Base-by-base conservation (phyloP, 805 yeast species). In the Suhomyces kilbournensis region DNA sequence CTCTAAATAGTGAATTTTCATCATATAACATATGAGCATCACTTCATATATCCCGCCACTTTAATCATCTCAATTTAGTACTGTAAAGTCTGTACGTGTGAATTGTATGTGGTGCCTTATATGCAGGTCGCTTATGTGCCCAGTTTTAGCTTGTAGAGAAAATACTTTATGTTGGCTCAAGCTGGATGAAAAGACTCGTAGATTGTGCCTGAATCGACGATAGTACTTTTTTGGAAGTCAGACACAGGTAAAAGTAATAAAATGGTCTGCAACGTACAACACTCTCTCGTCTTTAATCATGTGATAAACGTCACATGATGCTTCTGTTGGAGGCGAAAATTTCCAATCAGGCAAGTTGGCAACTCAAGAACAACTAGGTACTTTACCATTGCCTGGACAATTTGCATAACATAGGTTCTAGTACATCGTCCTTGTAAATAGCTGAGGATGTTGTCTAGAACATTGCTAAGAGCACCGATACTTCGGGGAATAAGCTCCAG, bases 391-490 rank as follows among this genome's bases (percentile, higher is more conserved):
- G 42, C 4, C 14, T 38, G 22, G n/a, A 9, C 19, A 12, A 38
- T 17, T 19, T 19, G 23, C 23, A 32, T 17, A 38, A 19, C n/a
- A 10, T 15, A 17, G 17, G 42, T 38, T 38, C 42, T 19, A 38
- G 22, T 10, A 38, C 23, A 19, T 38, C 40, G 17, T 38, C 42
- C 15, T 17, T 6, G 4, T 17, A 19, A 38, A 19, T 17, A 38
- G 23, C 19, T 38, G 12, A 38, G 17, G 14, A 38, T 42, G 45
- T 22, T 42, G 47, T 44, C 38, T 15, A 44, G 47, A 19, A 28
- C 45, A 7, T 42, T 42, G 45, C 45, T 42, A 42, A 20, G 28
- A 20, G 45, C 45, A 19, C 45, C 45, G 22, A 42, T 40, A 40
- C 22, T 42, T 22, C 26, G 45, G 28, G 45, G 30, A 22, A 15